Base-by-base conservation (phyloP, 2,329 filamentous ascomycete genomes). In the Pseudocercospora pini-densiflorae region DNA sequence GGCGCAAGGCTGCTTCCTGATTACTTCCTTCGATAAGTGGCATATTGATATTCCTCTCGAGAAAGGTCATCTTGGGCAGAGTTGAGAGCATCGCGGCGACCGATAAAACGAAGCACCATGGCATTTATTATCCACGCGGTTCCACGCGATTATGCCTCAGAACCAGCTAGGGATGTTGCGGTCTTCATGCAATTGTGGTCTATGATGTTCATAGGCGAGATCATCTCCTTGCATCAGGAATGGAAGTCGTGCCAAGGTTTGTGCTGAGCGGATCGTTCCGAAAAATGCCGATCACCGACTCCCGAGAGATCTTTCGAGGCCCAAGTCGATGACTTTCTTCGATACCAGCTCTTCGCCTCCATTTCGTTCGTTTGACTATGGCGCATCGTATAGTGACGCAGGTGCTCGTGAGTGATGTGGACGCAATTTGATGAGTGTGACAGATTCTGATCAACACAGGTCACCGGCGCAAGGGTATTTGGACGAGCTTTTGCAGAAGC, bases 331-430 rank as follows among this genome's bases (percentile, higher is more conserved):
- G 59, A 63, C 59, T 58, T 62, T 66, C 55, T 54, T 54, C 55
- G 24, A 55, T 51, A 53, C 29, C 61, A 29, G 51, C 16, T 19
- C 21, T 24, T 58, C 21, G 53, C 62, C 54, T 61, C 64, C 24
- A 63, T 61, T 53, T 33, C 59, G 12, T 29, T 63, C 51, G 45
- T 65, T 61, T 40, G 49, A 61, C 10, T 45, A 73, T 72, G 94
- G 94, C 94, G 79, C 93, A 98, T 85, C 92, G 93, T 77, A 91
- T 97, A 81, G 90, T 99, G 84, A 92, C 92, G 69, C 92, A 96
- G 83, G 93, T 97, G 82, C 89, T 97, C 81, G 69, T 70, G 53
- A 59, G 69, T n/a, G n/a, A n/a, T n/a, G n/a, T n/a, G n/a, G n/a
- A n/a, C n/a, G n/a, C n/a, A n/a, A n/a, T n/a, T n/a, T n/a, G n/a